Evolutionary conservation across 495 filamentous ascomycete genomes (phyloP), one percentile per base, ranked within the genome.

Genomic region (Saxophila tyrrhenica): DNA sequence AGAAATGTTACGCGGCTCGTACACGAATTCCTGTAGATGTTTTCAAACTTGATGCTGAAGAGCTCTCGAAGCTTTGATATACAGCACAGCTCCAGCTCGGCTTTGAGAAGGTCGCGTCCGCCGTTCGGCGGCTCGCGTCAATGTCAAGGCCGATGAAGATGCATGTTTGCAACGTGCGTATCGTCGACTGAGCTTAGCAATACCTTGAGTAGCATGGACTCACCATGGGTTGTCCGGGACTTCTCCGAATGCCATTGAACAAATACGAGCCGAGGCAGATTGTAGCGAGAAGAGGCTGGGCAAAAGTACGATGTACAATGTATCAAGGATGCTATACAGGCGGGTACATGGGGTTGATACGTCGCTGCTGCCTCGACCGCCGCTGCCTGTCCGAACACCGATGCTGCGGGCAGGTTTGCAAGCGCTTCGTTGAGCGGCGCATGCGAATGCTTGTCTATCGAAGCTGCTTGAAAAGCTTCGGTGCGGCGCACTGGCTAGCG

Each of bases 401-500:
- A 39, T 39, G 8, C 35, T 16, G 16, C 8, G 35, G 35, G 8
- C 16, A 16, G 35, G 8, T 39, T 35, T 13, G 29, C 29, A 13
- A 35, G 29, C 29, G 29, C 29, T 35, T 5, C 29, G 5, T 35
- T 35, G 29, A 7, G 7, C 29, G n/a, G n/a, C 29, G 29, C 7
- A 35, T 35, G 29, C 29, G 29, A 35, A 13, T 13, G 9, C n/a
- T 48, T 42, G 39, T 59, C 59, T 90, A 98, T 77, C 94, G 94
- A 66, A 97, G 84, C 65, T 78, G 68, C 54, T 82, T 78, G 77
- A 85, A 98, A 66, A 98, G 83, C 82, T 94, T 95, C 62, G 92
- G 94, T 39, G 91, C 94, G 51, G 92, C 92, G 68, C 91, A 97
- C 67, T 81, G 71, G 64, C 77, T 83, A 52, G 89, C 87, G 74